Percentiles rank a stretch among this genome's conserved stretches.
These are phyloP conservation scores for Alternaria solani DNA, from an alignment of 2,329 filamentous ascomycete species.

Conservation along the genomic window DNA sequence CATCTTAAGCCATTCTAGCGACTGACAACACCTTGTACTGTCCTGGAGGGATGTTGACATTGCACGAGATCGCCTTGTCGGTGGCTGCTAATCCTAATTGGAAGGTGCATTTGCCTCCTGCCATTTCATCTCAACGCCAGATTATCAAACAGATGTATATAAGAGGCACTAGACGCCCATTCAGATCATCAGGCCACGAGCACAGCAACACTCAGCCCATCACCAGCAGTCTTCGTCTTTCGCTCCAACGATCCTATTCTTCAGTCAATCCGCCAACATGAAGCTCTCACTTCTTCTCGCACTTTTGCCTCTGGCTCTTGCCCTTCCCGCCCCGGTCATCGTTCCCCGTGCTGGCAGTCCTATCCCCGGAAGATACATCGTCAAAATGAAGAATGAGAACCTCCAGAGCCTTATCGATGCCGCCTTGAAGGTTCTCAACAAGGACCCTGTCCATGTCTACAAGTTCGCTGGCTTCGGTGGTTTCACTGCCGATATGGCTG, in stretches of 20 bases:
- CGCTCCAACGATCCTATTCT: conserved; percentile 22
- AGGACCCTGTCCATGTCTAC: conserved; percentile 48
- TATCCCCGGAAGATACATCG: conserved; percentile 56
- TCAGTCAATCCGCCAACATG: conserved; percentile 46
- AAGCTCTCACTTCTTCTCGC: conserved; percentile 50
- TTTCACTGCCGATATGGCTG: conserved; percentile 48
- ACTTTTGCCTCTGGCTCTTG: conserved; percentile 49
- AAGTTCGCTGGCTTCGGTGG: conserved; percentile 51
- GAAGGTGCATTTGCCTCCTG: conserved; percentile 38
- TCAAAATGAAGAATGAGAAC: conserved; percentile 55
- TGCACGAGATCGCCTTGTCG: conserved; percentile 25
- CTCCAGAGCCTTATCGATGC: conserved; percentile 37
- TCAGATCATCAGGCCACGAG: conserved; percentile 35
- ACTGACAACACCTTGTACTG: conserved; percentile 20
- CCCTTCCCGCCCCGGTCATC: conserved; percentile 51
- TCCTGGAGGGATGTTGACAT: conserved; percentile 25
- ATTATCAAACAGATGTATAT: conserved; percentile 36
- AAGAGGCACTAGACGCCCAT: conserved; percentile 30
- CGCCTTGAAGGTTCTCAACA: conserved; percentile 36
- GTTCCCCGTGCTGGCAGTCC: conserved; percentile 46
- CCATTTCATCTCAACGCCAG: conserved; percentile 17
- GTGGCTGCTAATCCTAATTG: conserved; percentile 37
- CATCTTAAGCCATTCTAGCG: conserved; percentile 35
- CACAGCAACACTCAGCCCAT: conserved; percentile 35
- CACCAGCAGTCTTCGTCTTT: conserved; percentile 23